Conservation (phyloP, 2,329 filamentous ascomycete genomes). For the Pochonia chlamydosporia region DNA sequence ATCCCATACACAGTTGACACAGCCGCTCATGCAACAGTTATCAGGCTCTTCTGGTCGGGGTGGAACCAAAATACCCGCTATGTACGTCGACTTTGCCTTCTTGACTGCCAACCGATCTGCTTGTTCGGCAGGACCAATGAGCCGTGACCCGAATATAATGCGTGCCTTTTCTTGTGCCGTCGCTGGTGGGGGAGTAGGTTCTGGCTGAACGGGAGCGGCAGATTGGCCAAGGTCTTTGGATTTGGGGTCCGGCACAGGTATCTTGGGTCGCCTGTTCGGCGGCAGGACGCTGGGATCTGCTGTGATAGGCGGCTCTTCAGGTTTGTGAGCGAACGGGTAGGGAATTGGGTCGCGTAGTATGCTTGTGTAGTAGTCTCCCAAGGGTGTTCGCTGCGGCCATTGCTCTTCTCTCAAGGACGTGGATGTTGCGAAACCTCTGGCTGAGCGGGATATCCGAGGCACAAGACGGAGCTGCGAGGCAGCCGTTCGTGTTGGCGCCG, state of each 20-base stretch:
- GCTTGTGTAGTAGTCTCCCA: conserved; percentile 55
- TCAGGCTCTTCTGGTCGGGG: conserved; percentile 85
- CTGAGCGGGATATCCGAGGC: conserved; percentile 14
- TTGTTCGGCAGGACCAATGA: conserved; percentile 68
- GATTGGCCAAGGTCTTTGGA: conserved; percentile 28
- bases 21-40: conserved; percentile 99
- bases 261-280: conserved; percentile 9
- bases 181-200: conserved; percentile 18
- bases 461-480: conserved; percentile 24
- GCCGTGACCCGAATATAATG: conserved; percentile 76
- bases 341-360: conserved; percentile 43
- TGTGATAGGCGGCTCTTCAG: conserved; percentile 37
- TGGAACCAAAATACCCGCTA: conserved; percentile 79
- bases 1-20: conserved; percentile 97
- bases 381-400: conserved; percentile 36
- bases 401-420: conserved; percentile 15
- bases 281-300: conserved; percentile 20
- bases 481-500: conserved; percentile 22
- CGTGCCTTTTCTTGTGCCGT: conserved; percentile 50
- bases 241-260: conserved; percentile 4
- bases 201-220: conserved; percentile 7
- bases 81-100: conserved; percentile 51
- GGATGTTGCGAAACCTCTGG: conserved; percentile 23
- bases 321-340: conserved; percentile 32
- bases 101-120: conserved; percentile 54